phyloP scores from a whole-genome alignment of 768 basidiomycete genomes.

The Cystofilobasidium capitatum region DNA sequence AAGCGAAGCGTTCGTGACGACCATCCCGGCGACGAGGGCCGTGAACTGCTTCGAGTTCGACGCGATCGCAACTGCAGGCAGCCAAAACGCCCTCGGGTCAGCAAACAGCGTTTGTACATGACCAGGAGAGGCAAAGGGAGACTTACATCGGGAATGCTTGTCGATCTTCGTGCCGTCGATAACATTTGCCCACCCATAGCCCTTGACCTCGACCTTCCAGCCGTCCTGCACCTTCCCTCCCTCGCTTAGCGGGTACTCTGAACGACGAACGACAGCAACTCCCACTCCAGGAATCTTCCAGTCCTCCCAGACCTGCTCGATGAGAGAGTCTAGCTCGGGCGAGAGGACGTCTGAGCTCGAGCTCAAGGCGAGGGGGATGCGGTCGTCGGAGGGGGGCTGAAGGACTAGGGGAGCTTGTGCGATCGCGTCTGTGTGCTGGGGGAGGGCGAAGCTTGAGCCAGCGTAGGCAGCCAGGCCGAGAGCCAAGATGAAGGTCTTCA shows the following conservation, averaged over 20 bases:
- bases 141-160: conserved; percentile 21
- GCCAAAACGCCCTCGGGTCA: background rate
- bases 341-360: no score
- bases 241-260: no score
- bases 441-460: no score
- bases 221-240: background rate
- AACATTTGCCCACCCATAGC: conserved; percentile 3
- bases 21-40: conserved; percentile 30
- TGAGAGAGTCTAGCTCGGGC: no score
- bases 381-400: no score
- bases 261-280: background rate
- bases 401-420: no score
- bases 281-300: background rate
- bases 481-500: no score
- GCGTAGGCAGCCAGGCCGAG: no score
- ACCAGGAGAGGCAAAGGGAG: background rate
- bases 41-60: conserved; percentile 37
- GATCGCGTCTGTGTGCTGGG: no score
- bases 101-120: background rate
- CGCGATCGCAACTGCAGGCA: conserved; percentile 35
- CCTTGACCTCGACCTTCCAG: conserved; percentile 1
- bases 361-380: no score
- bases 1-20: conserved; percentile 30
- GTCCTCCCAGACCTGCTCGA: background rate
- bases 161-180: conserved; percentile 10